Evolutionary conservation across 768 basidiomycete genomes (phyloP).

Genomic region (Trametes meyenii): DNA sequence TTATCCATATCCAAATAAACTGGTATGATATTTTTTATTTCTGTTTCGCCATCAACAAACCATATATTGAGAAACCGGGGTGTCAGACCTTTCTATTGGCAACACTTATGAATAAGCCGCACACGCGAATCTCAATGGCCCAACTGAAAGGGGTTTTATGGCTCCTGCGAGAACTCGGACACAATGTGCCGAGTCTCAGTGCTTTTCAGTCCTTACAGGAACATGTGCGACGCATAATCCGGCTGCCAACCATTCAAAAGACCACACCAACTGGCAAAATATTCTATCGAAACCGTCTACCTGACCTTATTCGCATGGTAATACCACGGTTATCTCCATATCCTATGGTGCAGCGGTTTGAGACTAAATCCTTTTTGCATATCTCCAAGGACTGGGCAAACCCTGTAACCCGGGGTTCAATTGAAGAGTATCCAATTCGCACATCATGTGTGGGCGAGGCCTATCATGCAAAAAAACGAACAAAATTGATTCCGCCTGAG

Average conservation of each 20-base stretch:
- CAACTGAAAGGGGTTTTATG: slow-evolving; percentile 14
- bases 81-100: neutral
- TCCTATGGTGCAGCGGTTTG: neutral
- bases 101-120: slow-evolving; percentile 15
- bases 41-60: neutral
- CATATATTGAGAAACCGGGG: neutral
- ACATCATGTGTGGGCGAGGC: neutral
- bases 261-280: neutral
- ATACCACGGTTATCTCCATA: neutral
- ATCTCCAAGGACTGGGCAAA: slow-evolving; percentile 10
- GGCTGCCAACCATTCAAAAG: neutral
- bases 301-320: neutral
- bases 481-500: neutral
- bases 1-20: neutral
- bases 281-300: slow-evolving; percentile 2
- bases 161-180: slow-evolving; percentile 10
- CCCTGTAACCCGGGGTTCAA: neutral
- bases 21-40: neutral
- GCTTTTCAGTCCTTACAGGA: neutral
- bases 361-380: neutral
- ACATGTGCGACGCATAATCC: neutral
- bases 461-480: neutral
- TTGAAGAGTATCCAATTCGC: slow-evolving; percentile 7
- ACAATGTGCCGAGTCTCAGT: slow-evolving; percentile 10
- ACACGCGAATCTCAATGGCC: slow-evolving; percentile 7